These are phyloP conservation scores for Puccinellia tenuiflora DNA, from an alignment of 176 grass and related monocot genomes.

Conservation along the genomic window DNA sequence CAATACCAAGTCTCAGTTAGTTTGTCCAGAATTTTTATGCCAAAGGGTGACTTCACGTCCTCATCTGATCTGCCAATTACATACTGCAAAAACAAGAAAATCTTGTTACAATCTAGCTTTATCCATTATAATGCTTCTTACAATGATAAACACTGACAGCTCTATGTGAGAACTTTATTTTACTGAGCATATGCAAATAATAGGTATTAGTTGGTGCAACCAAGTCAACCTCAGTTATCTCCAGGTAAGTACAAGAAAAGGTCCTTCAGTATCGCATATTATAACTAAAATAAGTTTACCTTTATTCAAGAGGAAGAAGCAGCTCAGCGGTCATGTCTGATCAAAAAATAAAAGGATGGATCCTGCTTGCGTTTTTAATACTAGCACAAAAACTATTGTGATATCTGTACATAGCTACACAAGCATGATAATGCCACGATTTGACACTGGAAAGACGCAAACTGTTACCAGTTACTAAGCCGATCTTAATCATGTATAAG, in stretches of 20 bases:
- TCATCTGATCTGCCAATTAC: slow-evolving; percentile 55
- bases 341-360: not conserved
- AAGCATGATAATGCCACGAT: not conserved
- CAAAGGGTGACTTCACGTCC: slow-evolving; percentile 24
- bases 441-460: not conserved
- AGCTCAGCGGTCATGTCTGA: not conserved
- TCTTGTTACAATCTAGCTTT: slow-evolving; percentile 10
- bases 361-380: not conserved
- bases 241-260: not conserved
- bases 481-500: not conserved
- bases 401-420: not conserved
- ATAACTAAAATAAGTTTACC: not conserved
- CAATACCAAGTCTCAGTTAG: slow-evolving; percentile 51
- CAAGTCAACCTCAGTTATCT: not conserved
- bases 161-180: not conserved
- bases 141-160: not conserved
- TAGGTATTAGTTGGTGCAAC: not conserved
- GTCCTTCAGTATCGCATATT: not conserved
- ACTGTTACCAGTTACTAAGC: not conserved
- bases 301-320: not conserved
- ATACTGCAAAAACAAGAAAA: slow-evolving; percentile 58
- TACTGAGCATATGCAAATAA: not conserved
- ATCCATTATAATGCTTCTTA: not conserved
- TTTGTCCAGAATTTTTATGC: slow-evolving; percentile 77
- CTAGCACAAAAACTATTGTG: not conserved